These are phyloP conservation scores for Pseudogymnoascus sp. DNA, from an alignment of 2,329 filamentous ascomycete species.

Conservation along the genomic window DNA sequence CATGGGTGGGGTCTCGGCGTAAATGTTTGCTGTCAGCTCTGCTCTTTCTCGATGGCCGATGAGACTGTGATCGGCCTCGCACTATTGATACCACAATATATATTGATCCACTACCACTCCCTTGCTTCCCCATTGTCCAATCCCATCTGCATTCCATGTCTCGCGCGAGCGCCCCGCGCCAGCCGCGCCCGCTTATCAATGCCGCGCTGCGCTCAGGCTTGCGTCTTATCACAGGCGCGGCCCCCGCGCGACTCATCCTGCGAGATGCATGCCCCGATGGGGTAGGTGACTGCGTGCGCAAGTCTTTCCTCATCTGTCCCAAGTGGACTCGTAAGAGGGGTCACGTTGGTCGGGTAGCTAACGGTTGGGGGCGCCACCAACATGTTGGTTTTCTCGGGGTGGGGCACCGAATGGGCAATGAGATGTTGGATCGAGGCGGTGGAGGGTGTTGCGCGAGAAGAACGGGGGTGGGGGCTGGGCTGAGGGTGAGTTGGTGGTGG, in stretches of 20 bases:
- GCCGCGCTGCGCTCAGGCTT: background rate
- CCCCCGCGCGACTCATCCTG: background rate
- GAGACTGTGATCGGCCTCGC: background rate
- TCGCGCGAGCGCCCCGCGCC: background rate
- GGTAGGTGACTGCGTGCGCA: background rate
- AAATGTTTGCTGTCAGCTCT: background rate
- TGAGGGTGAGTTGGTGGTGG: background rate
- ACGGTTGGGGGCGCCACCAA: background rate
- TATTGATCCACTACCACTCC: background rate
- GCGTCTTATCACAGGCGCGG: background rate
- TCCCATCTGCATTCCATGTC: background rate
- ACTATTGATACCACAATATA: background rate
- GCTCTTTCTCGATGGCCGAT: background rate
- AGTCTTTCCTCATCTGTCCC: background rate
- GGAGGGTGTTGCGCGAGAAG: background rate
- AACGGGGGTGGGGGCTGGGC: background rate
- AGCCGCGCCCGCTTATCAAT: conserved; percentile 2
- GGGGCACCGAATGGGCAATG: background rate
- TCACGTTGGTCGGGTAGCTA: background rate
- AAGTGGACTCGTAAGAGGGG: background rate
- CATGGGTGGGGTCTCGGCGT: background rate
- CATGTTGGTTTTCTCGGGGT: conserved; percentile 2
- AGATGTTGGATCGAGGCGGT: background rate
- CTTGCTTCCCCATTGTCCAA: background rate
- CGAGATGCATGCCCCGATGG: background rate